phyloP scores from a whole-genome alignment of 306 rosid species.

The Fragaria nilgerrensis region DNA sequence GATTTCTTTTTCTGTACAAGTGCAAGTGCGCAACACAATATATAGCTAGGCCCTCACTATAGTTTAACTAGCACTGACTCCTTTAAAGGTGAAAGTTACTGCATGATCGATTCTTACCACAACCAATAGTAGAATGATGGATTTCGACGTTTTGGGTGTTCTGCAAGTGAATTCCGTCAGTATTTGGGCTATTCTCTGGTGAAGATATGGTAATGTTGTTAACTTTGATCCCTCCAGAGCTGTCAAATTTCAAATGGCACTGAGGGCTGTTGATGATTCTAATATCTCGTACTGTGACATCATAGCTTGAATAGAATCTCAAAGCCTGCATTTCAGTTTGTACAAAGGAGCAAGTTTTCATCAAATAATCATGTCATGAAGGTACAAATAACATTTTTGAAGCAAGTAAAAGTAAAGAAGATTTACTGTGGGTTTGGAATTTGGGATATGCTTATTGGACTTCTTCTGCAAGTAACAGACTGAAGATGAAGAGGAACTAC shows the following conservation, averaged over 20 bases:
- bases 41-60: slow-evolving; percentile 13
- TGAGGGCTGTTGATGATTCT: slow-evolving; percentile 79
- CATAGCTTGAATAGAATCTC: slow-evolving; percentile 70
- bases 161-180: slow-evolving; percentile 95
- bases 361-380: neutral
- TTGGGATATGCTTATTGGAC: slow-evolving; percentile 36
- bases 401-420: neutral
- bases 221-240: slow-evolving; percentile 57
- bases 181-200: slow-evolving; percentile 79
- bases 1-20: slow-evolving; percentile 19
- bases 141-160: slow-evolving; percentile 80
- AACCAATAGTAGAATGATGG: slow-evolving; percentile 63
- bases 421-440: slow-evolving; percentile 76
- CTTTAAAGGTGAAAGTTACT: neutral
- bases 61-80: slow-evolving; percentile 17
- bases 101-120: slow-evolving; percentile 43
- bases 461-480: slow-evolving; percentile 43
- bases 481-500: slow-evolving; percentile 12
- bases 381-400: neutral
- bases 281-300: slow-evolving; percentile 56
- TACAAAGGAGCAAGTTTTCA: neutral
- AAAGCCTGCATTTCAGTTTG: slow-evolving; percentile 53
- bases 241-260: slow-evolving; percentile 90
- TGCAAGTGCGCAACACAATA: slow-evolving; percentile 42
- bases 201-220: slow-evolving; percentile 70